Base-by-base conservation (phyloP, 257 asterid species). In the Catharanthus roseus region DNA sequence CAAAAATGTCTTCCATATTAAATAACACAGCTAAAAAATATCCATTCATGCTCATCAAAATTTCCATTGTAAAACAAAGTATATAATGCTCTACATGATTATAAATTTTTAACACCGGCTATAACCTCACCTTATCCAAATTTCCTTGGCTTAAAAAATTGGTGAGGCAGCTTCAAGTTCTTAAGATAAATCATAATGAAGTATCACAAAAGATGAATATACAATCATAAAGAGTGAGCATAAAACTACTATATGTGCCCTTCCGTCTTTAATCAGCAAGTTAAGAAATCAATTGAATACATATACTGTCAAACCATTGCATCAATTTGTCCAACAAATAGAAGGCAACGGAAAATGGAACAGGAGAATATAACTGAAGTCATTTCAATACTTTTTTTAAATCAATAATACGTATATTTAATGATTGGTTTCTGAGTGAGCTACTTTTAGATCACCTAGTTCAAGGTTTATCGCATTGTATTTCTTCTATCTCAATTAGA, bases 1-100 rank as follows among this genome's bases (percentile, higher is more conserved):
- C 38, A 28, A 19, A 38, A 69, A 41, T n/a, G 15, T 41, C 65
- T 64, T 47, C 53, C 70, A 49, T 47, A 3, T n/a, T 34, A 70
- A 51, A 70, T 42, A 70, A 56, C 66, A 16, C 31, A 26, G 18
- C 39, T 39, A 21, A 19, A 65, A 39, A 53, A 65, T 54, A 57
- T 9, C 45, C 24, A 38, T 41, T n/a, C 42, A 53, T 29, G 61
- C 42, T 72, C 63, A n/a, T 47, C 62, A 72, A 33, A 44, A 6
- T 26, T 15, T 11, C 5, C 3, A 51, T n/a, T 51, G 58, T 11
- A 61, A 16, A 12, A 12, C 23, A 0, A 47, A 36, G 19, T 15
- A 65, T 21, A 10, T 16, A 1, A 67, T 64, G 62, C 15, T 51
- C 2, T 29, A 9, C 4, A 38, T 72, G 44, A 64, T 34, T 19